Evolutionary conservation across 257 asterid genomes (phyloP).

Genomic region (Solanum etuberosum): DNA sequence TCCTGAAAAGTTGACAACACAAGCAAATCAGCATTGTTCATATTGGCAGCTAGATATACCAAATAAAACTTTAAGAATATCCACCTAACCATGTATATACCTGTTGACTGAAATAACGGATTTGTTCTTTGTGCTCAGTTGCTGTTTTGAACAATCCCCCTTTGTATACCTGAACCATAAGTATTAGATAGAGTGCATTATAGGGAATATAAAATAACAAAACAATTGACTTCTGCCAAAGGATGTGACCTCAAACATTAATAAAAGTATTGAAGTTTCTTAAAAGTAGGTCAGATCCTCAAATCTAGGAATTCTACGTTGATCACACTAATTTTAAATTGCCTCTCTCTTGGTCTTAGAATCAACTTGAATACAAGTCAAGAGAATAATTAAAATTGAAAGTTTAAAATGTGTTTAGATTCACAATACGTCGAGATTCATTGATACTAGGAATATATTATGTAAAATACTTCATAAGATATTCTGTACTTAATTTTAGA

Average conservation of each 20-base stretch:
- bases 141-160: conserved; percentile 97
- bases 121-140: conserved; percentile 87
- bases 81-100: conserved; percentile 13
- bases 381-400: neutral
- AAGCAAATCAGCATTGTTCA: neutral
- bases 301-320: neutral
- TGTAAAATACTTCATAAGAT: neutral
- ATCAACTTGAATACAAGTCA: neutral
- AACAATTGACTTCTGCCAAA: neutral
- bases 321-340: neutral
- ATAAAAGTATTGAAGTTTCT: neutral
- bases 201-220: neutral
- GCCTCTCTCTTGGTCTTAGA: neutral
- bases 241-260: neutral
- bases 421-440: neutral
- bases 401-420: neutral
- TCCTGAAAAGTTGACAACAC: conserved; percentile 39
- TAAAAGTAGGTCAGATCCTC: neutral
- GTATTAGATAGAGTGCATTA: neutral
- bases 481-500: neutral
- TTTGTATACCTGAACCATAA: conserved; percentile 63
- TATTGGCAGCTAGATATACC: neutral
- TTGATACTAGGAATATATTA: neutral
- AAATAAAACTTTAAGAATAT: neutral
- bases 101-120: conserved; percentile 87